These are phyloP conservation scores for Fusarium newnesense DNA, from an alignment of 2,329 filamentous ascomycete genomes.

Conservation along the genomic window DNA sequence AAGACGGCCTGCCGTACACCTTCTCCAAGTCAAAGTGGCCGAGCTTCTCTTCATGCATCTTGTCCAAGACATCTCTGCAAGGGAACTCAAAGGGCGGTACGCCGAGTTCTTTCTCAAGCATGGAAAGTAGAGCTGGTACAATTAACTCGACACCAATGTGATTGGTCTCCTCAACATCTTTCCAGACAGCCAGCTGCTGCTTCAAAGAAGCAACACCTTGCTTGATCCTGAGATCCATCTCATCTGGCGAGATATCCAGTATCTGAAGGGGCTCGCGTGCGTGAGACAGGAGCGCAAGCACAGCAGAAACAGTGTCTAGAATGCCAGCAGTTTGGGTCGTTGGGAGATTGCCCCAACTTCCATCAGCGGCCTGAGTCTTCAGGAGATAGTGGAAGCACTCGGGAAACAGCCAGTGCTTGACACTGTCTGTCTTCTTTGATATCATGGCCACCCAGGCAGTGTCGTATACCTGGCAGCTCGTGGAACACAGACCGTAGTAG, in stretches of 20 bases:
- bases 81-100: neutral
- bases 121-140: neutral
- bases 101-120: neutral
- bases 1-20: neutral
- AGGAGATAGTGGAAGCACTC: neutral
- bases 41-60: neutral
- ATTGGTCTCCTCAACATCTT: neutral
- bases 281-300: neutral
- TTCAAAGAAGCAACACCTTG: neutral
- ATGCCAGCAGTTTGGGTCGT: neutral
- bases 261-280: neutral
- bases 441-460: slow-evolving; percentile 10
- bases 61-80: neutral
- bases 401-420: neutral
- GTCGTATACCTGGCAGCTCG: neutral
- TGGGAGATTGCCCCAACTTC: neutral
- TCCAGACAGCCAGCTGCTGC: neutral
- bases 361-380: neutral
- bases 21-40: neutral
- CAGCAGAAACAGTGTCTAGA: neutral
- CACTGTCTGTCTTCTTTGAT: neutral
- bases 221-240: neutral
- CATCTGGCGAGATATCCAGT: neutral
- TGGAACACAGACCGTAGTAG: neutral
- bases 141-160: slow-evolving; percentile 9